Evolutionary conservation across 352 stramenopile genomes (phyloP), one percentile per base, ranked within the genome.

Genomic region (Pythium folliculosum): DNA sequence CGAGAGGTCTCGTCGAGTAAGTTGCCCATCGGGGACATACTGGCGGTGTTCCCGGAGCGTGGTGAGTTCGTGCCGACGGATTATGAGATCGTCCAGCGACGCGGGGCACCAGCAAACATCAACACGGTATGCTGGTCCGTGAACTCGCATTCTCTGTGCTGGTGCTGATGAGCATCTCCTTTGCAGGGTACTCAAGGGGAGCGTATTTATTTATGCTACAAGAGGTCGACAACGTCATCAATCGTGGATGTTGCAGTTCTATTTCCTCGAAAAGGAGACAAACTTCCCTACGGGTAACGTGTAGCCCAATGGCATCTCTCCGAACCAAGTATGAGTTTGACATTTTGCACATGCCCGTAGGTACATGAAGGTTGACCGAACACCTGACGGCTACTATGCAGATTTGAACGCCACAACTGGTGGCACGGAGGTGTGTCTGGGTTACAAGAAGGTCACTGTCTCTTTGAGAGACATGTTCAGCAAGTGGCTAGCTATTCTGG

Each of bases 221-320:
- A 90, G 48, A 75, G 88, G 22, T 94, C 84, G 4, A 50, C 71
- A 21, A 84, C 63, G 32, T 88, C 83, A 8, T 76, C 77, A 2
- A 86, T 96, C 32, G 71, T 82, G 22, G 86, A 93, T 53, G 72
- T 94, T 27, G 71, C 80, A 9, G 75, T 94, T 25, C 49, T 96
- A 17, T 94, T 92, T 21, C 84, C 88, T 2, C 85, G 82, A 44
- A 96, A 96, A 65, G 87, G 84, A n/a, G 88, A 94, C 43, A 91
- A 81, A 23, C 69, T 91, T 30, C 86, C 86, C 6, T 96, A 94
- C 48, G 84, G 86, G 83, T 96, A 58, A 47, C 17, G 17, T 16
- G 17, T 5, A 47, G 17, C 40, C 12, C 14, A 47, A n/a, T 19
- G 40, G 2, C 40, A 21, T 21, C 5, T 1, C 14, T 47, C 10